Evolutionary conservation across 225 moss, liverwort and hornwort genomes (phyloP), one percentile per base, ranked within the genome.

Genomic region (Climacium dendroides): DNA sequence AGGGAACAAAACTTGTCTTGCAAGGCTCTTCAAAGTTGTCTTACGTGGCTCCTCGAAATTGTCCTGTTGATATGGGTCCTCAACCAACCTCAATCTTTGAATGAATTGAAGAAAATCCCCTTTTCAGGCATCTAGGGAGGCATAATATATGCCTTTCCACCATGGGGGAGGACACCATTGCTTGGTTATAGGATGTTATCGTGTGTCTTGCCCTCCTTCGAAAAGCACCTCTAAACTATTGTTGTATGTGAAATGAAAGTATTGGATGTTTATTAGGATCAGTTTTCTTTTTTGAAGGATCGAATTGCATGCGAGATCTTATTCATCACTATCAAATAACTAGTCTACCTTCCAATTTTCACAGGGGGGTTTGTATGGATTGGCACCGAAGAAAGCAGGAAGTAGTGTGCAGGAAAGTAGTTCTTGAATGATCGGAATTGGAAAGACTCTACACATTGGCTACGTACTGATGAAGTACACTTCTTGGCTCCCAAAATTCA

Each of bases 271-370:
- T 22, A 4, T 37, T 23, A 23, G 3, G 4, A 67, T 13, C 0
- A 7, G 0, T 13, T 23, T n/a, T n/a, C n/a, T n/a, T n/a, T n/a
- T 67, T 37, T 13, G 3, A 0, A 41, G 13, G 25, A 70, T 70
- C 8, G 24, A 4, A 69, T 0, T 5, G 1, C 2, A 14, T 24
- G 5, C 1, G 14, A 1, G 69, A 14, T 39, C 37, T 19, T 15
- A 0, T 8, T 39, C 13, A 24, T 39, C 14, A 25, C 2, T 69
- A 8, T 25, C 8, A 15, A 41, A 25, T 5, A 25, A 8, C 3
- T 25, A 15, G 15, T 15, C 29, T 70, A 41, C 2, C 15, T 0
- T 25, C 8, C 0, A 41, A 15, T 70, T 70, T 39, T 69, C 1
- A 24, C 1, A 69, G n/a, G n/a, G n/a, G n/a, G 4, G 6, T n/a